A percentile compares a stretch with the other conserved stretches of the same genome.
These are phyloP conservation scores for Inosperma sp. DNA, from an alignment of 768 basidiomycete species.

Conservation along the genomic window DNA sequence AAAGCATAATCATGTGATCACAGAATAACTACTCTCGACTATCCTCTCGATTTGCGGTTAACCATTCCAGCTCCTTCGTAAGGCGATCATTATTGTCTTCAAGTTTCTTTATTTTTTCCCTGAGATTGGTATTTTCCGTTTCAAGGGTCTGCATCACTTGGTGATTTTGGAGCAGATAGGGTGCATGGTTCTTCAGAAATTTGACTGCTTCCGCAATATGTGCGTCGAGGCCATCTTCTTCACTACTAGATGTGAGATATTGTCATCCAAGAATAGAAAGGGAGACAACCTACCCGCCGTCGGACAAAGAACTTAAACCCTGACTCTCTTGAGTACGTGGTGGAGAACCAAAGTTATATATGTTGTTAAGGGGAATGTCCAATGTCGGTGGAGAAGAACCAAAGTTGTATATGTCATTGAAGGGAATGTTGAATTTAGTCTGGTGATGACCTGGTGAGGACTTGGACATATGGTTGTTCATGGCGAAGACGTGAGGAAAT, in stretches of 20 bases:
- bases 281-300: not conserved
- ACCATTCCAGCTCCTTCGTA: not conserved
- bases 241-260: not conserved
- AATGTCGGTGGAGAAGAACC: slow-evolving; percentile 6
- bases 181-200: slow-evolving; percentile 1
- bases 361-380: not conserved
- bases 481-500: slow-evolving; percentile 1
- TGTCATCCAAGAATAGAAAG: not conserved
- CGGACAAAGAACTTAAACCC: not conserved
- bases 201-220: not conserved
- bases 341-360: slow-evolving; percentile 3
- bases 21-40: not conserved
- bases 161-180: not conserved
- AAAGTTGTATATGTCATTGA: slow-evolving; percentile 2
- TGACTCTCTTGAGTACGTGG: not conserved
- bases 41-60: not conserved
- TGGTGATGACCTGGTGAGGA: not conserved
- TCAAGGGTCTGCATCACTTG: not conserved
- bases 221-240: not conserved
- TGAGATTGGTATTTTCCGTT: slow-evolving; percentile 3
- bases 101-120: slow-evolving; percentile 5
- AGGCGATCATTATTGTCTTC: not conserved
- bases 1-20: slow-evolving; percentile 5
- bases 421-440: not conserved
- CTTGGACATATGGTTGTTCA: slow-evolving; percentile 4